These are phyloP conservation scores for Podosphaera fusca DNA, from an alignment of 2,329 filamentous ascomycete genomes.

Conservation along the genomic window DNA sequence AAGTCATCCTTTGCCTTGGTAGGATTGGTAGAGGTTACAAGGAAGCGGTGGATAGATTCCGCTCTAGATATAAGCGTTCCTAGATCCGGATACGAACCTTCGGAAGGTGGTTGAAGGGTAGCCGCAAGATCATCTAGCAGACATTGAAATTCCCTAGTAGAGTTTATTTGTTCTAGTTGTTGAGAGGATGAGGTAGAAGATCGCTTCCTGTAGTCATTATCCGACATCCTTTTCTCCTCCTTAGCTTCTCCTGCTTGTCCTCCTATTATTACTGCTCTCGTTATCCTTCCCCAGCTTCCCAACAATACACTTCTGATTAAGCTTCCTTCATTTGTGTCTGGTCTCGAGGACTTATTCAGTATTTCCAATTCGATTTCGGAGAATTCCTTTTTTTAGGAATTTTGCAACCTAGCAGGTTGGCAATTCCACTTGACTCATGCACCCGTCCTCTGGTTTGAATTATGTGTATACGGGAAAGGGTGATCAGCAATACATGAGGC, in stretches of 20 bases:
- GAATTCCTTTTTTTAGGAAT: neutral
- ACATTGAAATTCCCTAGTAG: constrained; percentile 31
- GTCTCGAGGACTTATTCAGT: neutral
- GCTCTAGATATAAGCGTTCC: constrained; percentile 13
- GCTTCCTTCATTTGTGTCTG: constrained; percentile 10
- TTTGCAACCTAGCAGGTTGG: neutral
- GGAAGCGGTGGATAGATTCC: constrained; percentile 13
- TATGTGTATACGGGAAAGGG: neutral
- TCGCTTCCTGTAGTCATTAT: constrained; percentile 32
- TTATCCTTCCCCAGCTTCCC: constrained; percentile 4
- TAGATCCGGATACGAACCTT: constrained; percentile 15
- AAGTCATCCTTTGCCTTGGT: constrained; percentile 53
- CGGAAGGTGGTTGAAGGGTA: constrained; percentile 9
- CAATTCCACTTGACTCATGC: neutral
- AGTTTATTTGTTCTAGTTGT: constrained; percentile 31
- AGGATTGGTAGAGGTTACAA: constrained; percentile 21
- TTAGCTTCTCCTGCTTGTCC: constrained; percentile 9
- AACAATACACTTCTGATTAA: constrained; percentile 4
- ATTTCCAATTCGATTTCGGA: neutral
- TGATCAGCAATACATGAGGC: neutral
- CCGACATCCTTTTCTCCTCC: constrained; percentile 23
- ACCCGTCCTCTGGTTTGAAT: neutral
- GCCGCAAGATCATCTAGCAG: constrained; percentile 26
- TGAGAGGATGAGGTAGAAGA: constrained; percentile 40
- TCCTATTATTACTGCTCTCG: neutral